Evolutionary conservation across 345 rosid genomes (phyloP).

Genomic region (Mangifera indica): DNA sequence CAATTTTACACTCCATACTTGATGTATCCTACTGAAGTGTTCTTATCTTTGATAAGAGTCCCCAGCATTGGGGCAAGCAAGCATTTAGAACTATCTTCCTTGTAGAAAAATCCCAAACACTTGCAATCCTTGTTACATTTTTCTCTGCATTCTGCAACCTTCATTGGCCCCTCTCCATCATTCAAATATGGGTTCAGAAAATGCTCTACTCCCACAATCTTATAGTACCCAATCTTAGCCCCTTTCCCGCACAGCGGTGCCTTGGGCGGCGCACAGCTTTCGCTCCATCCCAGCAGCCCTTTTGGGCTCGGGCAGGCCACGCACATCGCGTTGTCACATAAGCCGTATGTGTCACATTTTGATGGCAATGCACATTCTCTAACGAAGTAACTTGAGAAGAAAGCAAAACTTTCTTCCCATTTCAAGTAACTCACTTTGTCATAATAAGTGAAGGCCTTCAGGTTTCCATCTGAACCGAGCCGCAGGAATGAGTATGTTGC

Average conservation of each 20-base stretch:
- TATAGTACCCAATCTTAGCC: constrained; percentile 14
- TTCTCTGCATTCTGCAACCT: constrained; percentile 26
- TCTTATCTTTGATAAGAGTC: background rate
- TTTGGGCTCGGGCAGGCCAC: constrained; percentile 20
- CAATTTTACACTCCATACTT: background rate
- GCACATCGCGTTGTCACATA: constrained; percentile 24
- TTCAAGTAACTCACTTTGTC: constrained; percentile 12
- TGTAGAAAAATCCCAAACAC: constrained; percentile 33
- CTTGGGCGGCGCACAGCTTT: constrained; percentile 12
- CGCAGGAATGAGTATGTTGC: constrained; percentile 27
- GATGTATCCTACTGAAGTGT: constrained; percentile 9
- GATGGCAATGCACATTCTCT: constrained; percentile 32
- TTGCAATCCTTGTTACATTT: constrained; percentile 38
- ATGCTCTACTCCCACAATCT: constrained; percentile 31
- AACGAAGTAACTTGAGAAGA: constrained; percentile 19
- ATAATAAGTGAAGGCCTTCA: constrained; percentile 23
- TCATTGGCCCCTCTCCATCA: constrained; percentile 17
- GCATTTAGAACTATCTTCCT: constrained; percentile 21
- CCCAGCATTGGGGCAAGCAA: constrained; percentile 15
- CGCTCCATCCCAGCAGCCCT: constrained; percentile 23
- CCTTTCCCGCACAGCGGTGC: background rate
- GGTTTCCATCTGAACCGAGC: constrained; percentile 35
- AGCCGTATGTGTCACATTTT: constrained; percentile 29
- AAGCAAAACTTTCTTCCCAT: constrained; percentile 24
- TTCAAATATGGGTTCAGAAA: constrained; percentile 22